phyloP scores from a whole-genome alignment of 2,329 filamentous ascomycete genomes.

The Orbilia ellipsospora region DNA sequence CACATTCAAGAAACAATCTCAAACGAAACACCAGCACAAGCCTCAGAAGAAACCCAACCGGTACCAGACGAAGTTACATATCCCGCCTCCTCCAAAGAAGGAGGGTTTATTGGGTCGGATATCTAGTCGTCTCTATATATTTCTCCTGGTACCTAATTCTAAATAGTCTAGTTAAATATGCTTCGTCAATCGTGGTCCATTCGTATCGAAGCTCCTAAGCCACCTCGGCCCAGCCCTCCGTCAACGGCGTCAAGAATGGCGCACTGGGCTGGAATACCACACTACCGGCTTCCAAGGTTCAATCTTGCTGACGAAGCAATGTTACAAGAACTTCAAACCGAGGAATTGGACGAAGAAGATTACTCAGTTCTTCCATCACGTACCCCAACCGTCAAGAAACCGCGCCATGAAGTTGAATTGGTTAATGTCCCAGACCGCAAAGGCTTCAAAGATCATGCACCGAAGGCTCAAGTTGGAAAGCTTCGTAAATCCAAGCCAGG shows the following conservation, averaged over 20 bases:
- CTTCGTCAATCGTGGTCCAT: constrained; percentile 52
- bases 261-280: constrained; percentile 51
- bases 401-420: constrained; percentile 28
- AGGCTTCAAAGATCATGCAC: constrained; percentile 31
- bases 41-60: background rate
- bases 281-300: constrained; percentile 50
- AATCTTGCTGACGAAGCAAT: constrained; percentile 48
- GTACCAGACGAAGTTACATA: background rate
- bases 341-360: constrained; percentile 47
- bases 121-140: background rate
- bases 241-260: constrained; percentile 39
- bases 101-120: background rate
- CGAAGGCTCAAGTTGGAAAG: constrained; percentile 29
- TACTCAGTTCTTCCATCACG: constrained; percentile 36
- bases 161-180: constrained; percentile 27
- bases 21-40: constrained; percentile 4
- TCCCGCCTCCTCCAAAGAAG: background rate
- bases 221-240: constrained; percentile 23
- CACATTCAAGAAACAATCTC: background rate
- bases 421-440: constrained; percentile 37
- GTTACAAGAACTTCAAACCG: constrained; percentile 47
- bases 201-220: constrained; percentile 49
- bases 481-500: constrained; percentile 30
- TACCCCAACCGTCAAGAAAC: constrained; percentile 35
- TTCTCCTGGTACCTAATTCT: background rate